Evolutionary conservation across 2,329 filamentous ascomycete genomes (phyloP), one percentile per base, ranked within the genome.

Genomic region (Fusarium beomiforme): DNA sequence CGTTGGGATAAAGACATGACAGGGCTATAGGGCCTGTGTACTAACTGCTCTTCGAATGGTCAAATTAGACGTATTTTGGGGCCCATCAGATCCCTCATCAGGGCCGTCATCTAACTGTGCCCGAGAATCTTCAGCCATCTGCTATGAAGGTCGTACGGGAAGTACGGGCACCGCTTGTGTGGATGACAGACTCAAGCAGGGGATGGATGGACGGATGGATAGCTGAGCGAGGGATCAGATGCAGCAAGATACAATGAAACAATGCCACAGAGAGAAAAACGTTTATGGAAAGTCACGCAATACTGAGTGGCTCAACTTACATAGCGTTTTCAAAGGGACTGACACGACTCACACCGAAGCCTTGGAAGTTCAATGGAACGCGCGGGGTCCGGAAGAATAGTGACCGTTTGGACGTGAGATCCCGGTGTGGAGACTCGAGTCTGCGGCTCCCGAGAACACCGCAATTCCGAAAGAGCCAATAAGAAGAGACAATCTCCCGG

Each of bases 1-100:
- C 36, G 53, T 41, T 39, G 23, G 31, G 47, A 41, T 19, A 34
- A 44, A 26, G 37, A 49, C 19, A 57, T 31, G 49, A 51, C 44
- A 59, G 51, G 50, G 59, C 43, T 44, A 39, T 21, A 31, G 34
- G n/a, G 41, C 36, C 56, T 36, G 50, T 26, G 19, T 17, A 56
- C 75, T 76, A 50, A 76, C 75, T 50, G 75, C 75, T 72, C 74
- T 70, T 47, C 74, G 65, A 51, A 76, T 69, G 23, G 72, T 64
- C 29, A 75, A 49, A 23, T 51, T 64, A 26, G 73, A 69, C 12
- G 66, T 39, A 31, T 71, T 68, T 43, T 75, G 74, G 59, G 63
- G 60, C 23, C 67, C 74, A 39, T 75, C 74, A 1, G 74, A 75
- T 36, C 59, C 69, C n/a, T 75, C 74, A 29, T 75, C 73, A 19